Conservation (phyloP, 148 eudicot species). For the Chenopodium suecicum region DNA sequence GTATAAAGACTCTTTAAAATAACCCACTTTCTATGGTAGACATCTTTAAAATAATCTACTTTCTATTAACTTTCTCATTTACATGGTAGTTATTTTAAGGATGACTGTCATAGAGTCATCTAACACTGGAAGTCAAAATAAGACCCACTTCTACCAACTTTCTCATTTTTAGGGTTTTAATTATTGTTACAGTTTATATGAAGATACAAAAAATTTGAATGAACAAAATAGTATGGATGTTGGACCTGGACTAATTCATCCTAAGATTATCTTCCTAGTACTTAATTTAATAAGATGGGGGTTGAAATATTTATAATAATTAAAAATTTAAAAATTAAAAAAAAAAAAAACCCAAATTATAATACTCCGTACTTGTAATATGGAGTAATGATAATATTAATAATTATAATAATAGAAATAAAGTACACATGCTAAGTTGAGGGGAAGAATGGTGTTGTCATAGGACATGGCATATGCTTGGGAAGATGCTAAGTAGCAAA, state of each 20-base stretch:
- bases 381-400: neutral
- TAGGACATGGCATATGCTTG: slow-evolving; percentile 36
- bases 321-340: too few relatives aligned
- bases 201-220: too few relatives aligned
- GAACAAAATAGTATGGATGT: neutral
- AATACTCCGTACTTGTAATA: neutral
- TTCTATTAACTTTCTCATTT: too few relatives aligned
- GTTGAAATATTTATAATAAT: neutral
- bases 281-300: neutral
- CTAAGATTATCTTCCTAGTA: neutral
- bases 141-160: too few relatives aligned
- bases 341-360: neutral
- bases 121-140: too few relatives aligned
- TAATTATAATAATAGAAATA: neutral
- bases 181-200: too few relatives aligned
- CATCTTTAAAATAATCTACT: too few relatives aligned
- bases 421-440: neutral
- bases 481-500: slow-evolving; percentile 37
- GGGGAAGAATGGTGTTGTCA: slow-evolving; percentile 21
- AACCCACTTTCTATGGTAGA: too few relatives aligned
- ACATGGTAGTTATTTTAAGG: too few relatives aligned
- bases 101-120: too few relatives aligned
- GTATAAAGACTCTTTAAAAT: too few relatives aligned
- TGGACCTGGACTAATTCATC: neutral
- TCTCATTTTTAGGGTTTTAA: too few relatives aligned